phyloP scores from a whole-genome alignment of 2,329 filamentous ascomycete species.

The Colletotrichum eleusines region DNA sequence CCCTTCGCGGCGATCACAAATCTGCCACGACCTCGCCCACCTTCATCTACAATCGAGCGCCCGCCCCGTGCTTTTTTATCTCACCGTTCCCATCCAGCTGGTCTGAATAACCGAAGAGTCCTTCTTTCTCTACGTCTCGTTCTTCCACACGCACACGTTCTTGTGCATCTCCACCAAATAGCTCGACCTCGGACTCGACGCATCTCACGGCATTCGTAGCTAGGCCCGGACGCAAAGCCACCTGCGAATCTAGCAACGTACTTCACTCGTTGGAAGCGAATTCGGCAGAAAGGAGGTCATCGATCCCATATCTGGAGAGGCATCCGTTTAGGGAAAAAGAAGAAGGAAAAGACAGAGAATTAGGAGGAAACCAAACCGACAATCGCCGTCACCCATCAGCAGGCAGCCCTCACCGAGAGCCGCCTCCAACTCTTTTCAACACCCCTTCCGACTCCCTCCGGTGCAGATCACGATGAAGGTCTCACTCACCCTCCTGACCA shows the following conservation, averaged over 20 bases:
- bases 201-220: constrained; percentile 18
- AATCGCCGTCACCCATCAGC: neutral
- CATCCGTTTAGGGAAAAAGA: constrained; percentile 26
- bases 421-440: neutral
- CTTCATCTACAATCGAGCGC: constrained; percentile 21
- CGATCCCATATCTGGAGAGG: neutral
- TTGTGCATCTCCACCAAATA: neutral
- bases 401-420: constrained; percentile 30
- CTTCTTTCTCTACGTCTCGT: constrained; percentile 13
- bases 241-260: constrained; percentile 1
- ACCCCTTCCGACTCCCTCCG: neutral
- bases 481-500: constrained; percentile 54
- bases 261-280: constrained; percentile 6
- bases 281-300: neutral
- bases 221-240: constrained; percentile 28
- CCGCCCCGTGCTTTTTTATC: constrained; percentile 9
- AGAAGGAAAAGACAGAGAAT: no score
- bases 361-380: neutral
- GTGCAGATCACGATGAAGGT: constrained; percentile 55
- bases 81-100: constrained; percentile 22
- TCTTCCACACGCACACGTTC: neutral
- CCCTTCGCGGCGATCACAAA: neutral
- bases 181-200: constrained; percentile 6
- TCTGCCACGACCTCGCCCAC: neutral
- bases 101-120: constrained; percentile 15